Conservation (phyloP, 2,329 filamentous ascomycete species). For the Acrocalymma vagum region DNA sequence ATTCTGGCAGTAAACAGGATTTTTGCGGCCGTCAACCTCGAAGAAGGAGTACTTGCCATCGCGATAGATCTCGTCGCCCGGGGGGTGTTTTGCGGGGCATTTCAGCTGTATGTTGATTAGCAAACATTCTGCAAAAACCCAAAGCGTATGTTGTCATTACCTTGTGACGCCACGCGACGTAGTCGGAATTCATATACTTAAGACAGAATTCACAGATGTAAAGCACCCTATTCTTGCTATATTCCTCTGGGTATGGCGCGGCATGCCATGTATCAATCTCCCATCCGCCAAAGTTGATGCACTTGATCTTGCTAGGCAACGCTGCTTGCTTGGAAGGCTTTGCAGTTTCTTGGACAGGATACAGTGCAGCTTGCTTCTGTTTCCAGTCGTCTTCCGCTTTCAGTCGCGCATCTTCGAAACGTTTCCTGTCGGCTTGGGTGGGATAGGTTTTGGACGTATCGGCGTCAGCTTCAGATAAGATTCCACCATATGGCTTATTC, state of each 20-base stretch:
- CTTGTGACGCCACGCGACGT: conserved; percentile 97
- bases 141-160: conserved; percentile 27
- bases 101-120: conserved; percentile 64
- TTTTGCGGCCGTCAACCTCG: conserved; percentile 95
- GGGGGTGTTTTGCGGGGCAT: conserved; percentile 94
- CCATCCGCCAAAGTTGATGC: conserved; percentile 96
- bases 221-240: conserved; percentile 94
- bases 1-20: conserved; percentile 98
- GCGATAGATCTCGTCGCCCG: conserved; percentile 96
- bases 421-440: conserved; percentile 78
- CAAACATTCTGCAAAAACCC: background rate
- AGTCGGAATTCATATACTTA: conserved; percentile 99
- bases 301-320: conserved; percentile 95
- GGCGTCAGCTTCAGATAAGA: conserved; percentile 86
- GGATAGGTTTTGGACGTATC: conserved; percentile 92
- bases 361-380: conserved; percentile 70
- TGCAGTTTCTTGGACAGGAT: conserved; percentile 69
- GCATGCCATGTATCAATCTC: conserved; percentile 99
- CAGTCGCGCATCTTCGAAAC: conserved; percentile 89
- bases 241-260: conserved; percentile 97
- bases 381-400: conserved; percentile 94
- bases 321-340: conserved; percentile 72
- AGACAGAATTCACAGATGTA: conserved; percentile 99
- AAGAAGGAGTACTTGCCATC: conserved; percentile 93
- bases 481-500: conserved; percentile 94